Evolutionary conservation across 2,329 filamentous ascomycete genomes (phyloP), one percentile per base, ranked within the genome.

Genomic region (Colletotrichum destructivum): DNA sequence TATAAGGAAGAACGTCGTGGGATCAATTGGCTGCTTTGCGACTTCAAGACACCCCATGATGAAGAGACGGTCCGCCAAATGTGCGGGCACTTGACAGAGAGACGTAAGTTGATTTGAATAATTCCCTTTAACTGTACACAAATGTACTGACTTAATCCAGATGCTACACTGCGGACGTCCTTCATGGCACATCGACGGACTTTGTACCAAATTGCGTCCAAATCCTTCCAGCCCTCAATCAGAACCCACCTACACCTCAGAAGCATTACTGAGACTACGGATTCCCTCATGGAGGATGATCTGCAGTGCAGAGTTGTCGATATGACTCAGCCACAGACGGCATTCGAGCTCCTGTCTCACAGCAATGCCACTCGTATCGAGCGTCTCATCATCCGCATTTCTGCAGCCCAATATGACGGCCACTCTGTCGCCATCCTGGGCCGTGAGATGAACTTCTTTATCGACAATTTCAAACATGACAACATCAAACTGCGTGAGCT

Each of bases 381-480:
- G 49, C 47, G 57, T 5, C 80, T 89, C 2, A 75, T 88, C 2
- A 76, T 89, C 59, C 81, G 86, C 13, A 78, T 88, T 0, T 86
- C 85, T 49, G 83, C 81, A 55, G 84, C 87, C 0, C 87, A 88
- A 70, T 85, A 87, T 60, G 85, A 88, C 61, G 83, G 83, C 8
- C 75, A 81, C 0, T 85, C 86, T 0, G 77, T 87, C 5, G 81
- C 84, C 1, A 75, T 85, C 2, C 76, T 89, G 1, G 79, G 88
- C 4, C 84, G 84, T 61, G 85, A 89, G 62, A 82, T 89, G 0
- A 81, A 82, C 57, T 77, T 79, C 23, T 77, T 88, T 3, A 88
- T 88, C 67, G 81, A 78, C 66, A 79, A 76, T 21, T 21, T 21
- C 21, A 76, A 75, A 31, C 75, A 78, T 51, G 77, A 16, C 72